Evolutionary conservation across 768 basidiomycete species (phyloP).

Genomic region (Leccinum boreale): DNA sequence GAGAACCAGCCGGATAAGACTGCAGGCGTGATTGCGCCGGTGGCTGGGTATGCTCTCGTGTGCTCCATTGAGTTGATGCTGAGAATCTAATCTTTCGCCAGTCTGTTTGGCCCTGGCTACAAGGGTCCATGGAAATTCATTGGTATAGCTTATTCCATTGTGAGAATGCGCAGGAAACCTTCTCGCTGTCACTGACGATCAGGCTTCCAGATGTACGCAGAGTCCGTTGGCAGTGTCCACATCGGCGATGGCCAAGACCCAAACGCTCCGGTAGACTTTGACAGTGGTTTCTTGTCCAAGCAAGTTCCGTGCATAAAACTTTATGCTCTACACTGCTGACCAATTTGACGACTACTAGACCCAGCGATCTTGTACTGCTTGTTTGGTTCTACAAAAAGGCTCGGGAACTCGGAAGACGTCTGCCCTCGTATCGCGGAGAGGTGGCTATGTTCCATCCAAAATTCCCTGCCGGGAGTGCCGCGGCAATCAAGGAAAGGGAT

Average conservation of each 20-base stretch:
- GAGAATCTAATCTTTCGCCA: not conserved
- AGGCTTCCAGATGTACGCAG: slow-evolving; percentile 37
- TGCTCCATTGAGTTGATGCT: not conserved
- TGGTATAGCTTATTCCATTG: not conserved
- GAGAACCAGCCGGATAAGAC: not conserved
- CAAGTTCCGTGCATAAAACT: slow-evolving; percentile 16
- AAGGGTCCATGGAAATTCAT: not conserved
- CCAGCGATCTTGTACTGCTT: slow-evolving; percentile 40
- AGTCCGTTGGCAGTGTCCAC: slow-evolving; percentile 44
- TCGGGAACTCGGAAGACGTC: slow-evolving; percentile 53
- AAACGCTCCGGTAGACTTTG: slow-evolving; percentile 41
- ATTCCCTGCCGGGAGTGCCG: slow-evolving; percentile 26
- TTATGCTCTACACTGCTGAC: not conserved
- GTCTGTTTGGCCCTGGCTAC: not conserved
- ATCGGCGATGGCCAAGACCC: slow-evolving; percentile 40
- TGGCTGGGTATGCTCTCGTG: not conserved
- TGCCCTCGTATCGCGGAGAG: slow-evolving; percentile 30
- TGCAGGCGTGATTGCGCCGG: not conserved
- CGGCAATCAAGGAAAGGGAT: slow-evolving; percentile 12
- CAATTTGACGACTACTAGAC: not conserved
- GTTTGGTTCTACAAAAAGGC: slow-evolving; percentile 51
- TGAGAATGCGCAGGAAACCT: not conserved
- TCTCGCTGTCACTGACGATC: slow-evolving; percentile 16
- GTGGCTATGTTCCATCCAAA: slow-evolving; percentile 11
- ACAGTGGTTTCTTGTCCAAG: slow-evolving; percentile 44